Percentiles rank a stretch among this genome's conserved stretches.
Conservation (phyloP, 306 rosid species). For the Coriaria nepalensis region DNA sequence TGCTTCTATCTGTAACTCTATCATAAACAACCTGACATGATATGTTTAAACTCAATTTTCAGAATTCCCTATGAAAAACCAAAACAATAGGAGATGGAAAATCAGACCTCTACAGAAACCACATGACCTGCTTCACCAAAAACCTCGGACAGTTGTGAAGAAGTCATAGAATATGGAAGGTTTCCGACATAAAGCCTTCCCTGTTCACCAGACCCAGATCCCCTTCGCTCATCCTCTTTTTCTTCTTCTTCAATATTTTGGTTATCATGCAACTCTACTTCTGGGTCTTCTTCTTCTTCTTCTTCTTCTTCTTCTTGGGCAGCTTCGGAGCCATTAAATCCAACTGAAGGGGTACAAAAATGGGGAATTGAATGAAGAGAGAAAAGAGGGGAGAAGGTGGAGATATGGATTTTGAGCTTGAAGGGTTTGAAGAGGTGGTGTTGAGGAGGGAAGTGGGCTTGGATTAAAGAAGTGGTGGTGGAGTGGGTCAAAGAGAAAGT, state of each 20-base stretch:
- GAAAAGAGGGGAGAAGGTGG: constrained; percentile 15
- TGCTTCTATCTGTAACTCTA: constrained; percentile 76
- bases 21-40: constrained; percentile 61
- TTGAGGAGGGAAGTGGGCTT: constrained; percentile 26
- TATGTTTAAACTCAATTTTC: constrained; percentile 7
- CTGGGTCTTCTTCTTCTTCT: constrained; percentile 18
- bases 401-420: constrained; percentile 27
- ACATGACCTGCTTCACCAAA: constrained; percentile 76
- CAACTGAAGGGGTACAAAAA: constrained; percentile 23
- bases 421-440: constrained; percentile 33
- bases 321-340: constrained; percentile 36
- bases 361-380: constrained; percentile 21
- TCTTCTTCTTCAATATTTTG: constrained; percentile 10
- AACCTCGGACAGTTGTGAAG: constrained; percentile 45
- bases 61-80: constrained; percentile 3
- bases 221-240: constrained; percentile 22
- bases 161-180: constrained; percentile 57
- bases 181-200: constrained; percentile 87
- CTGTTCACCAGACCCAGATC: constrained; percentile 28
- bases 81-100: constrained; percentile 6
- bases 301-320: constrained; percentile 13
- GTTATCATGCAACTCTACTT: constrained; percentile 19
- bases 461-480: constrained; percentile 21
- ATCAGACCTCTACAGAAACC: constrained; percentile 55
- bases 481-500: constrained; percentile 33